phyloP scores from a whole-genome alignment of 2,329 filamentous ascomycete genomes.

The Corniculantispora saksenae region DNA sequence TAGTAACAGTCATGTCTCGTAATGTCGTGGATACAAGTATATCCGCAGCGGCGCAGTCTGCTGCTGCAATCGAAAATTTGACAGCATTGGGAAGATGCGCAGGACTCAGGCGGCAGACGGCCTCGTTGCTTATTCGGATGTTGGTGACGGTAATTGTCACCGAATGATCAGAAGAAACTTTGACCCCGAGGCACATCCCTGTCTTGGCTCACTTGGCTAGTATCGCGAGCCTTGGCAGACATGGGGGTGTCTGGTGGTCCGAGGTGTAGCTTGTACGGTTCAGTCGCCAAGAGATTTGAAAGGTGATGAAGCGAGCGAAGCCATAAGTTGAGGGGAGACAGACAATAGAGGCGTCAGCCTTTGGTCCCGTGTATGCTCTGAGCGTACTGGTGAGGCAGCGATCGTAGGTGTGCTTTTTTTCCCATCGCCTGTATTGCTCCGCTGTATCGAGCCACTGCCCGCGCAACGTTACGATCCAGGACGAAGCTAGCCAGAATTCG shows the following conservation, averaged over 20 bases:
- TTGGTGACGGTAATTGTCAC: not conserved
- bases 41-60: no score
- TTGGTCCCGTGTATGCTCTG: not conserved
- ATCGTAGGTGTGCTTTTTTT: not conserved
- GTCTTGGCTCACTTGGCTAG: not conserved
- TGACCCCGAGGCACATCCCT: not conserved
- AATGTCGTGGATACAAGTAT: not conserved
- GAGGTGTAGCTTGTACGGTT: not conserved
- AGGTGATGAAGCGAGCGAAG: not conserved
- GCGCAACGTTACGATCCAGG: conserved; percentile 11
- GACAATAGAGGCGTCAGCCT: not conserved
- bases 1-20: conserved; percentile 11
- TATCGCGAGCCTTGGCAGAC: not conserved
- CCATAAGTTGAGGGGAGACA: not conserved
- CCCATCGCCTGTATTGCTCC: not conserved
- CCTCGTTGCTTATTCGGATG: not conserved
- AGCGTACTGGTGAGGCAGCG: not conserved
- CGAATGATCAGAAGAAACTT: not conserved
- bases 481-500: not conserved
- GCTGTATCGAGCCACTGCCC: not conserved
- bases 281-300: not conserved
- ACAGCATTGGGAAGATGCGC: no score
- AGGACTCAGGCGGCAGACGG: no score
- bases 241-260: not conserved
- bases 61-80: no score